phyloP scores from a whole-genome alignment of 1,139 yeast genomes.

The Blastobotrys persicus region DNA sequence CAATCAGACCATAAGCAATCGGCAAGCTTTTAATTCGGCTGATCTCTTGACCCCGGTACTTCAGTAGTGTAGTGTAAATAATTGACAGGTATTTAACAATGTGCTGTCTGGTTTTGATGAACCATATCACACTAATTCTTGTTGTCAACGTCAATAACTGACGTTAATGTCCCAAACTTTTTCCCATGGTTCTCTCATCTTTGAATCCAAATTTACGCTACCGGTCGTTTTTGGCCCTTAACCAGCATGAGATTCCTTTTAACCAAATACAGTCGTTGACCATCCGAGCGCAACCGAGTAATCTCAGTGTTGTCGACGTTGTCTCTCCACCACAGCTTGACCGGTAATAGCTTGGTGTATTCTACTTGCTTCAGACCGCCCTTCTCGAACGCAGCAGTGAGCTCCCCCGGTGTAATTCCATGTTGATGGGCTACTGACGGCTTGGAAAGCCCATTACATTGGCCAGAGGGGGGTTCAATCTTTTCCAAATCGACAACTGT shows the following conservation, averaged over 20 bases:
- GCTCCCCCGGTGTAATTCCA: not conserved
- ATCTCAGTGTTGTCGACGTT: not conserved
- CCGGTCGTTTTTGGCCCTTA: not conserved
- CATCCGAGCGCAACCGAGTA: not conserved
- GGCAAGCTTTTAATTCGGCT: too few species aligned
- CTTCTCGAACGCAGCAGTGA: not conserved
- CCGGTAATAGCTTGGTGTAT: not conserved
- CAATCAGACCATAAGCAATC: too few species aligned
- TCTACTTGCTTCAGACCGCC: not conserved
- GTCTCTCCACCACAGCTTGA: constrained; percentile 1
- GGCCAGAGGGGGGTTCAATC: not conserved
- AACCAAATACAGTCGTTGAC: not conserved
- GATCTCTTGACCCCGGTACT: not conserved
- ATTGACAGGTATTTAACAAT: too few species aligned
- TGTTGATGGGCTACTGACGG: constrained; percentile 1
- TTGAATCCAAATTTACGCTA: too few species aligned
- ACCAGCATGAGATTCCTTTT: not conserved
- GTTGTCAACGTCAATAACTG: too few species aligned
- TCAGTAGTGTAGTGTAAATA: not conserved
- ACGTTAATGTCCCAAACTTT: too few species aligned
- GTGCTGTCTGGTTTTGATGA: too few species aligned
- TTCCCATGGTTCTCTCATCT: not conserved
- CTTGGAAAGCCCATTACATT: not conserved
- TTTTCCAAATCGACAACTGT: constrained; percentile 1
- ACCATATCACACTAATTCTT: too few species aligned